Conservation (phyloP, 2,329 filamentous ascomycete genomes). For the Beauveria sp. region DNA sequence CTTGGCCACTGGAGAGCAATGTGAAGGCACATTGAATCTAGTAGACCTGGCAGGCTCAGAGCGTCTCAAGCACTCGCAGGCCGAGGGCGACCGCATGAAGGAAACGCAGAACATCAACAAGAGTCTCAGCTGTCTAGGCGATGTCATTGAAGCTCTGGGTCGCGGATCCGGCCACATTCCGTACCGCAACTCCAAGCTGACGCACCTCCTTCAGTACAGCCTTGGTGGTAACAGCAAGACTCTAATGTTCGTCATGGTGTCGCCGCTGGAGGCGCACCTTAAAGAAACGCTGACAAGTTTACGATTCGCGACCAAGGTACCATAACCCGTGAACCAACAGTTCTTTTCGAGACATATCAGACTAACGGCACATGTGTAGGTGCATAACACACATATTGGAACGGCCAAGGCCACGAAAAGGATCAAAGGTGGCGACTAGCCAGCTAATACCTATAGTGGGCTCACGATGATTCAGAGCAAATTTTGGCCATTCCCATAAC, state of each 20-base stretch:
- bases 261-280: constrained; percentile 81
- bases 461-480: no score
- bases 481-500: no score
- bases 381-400: constrained; percentile 86
- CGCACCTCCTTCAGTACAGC: constrained; percentile 89
- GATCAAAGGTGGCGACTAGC: constrained; percentile 33
- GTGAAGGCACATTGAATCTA: constrained; percentile 88
- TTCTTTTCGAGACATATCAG: not conserved
- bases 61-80: constrained; percentile 77
- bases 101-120: constrained; percentile 98
- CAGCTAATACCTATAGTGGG: not conserved
- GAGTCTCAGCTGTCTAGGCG: constrained; percentile 81
- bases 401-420: constrained; percentile 73
- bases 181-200: constrained; percentile 94
- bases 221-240: constrained; percentile 94
- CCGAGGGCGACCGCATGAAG: constrained; percentile 77
- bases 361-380: constrained; percentile 32
- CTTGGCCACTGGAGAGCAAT: constrained; percentile 67
- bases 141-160: constrained; percentile 91
- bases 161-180: constrained; percentile 78
- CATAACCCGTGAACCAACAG: not conserved
- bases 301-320: constrained; percentile 88
- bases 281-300: constrained; percentile 91
- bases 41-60: constrained; percentile 95
- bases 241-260: constrained; percentile 99